phyloP scores from a whole-genome alignment of 768 basidiomycete genomes.

The Butyriboletus loyo region DNA sequence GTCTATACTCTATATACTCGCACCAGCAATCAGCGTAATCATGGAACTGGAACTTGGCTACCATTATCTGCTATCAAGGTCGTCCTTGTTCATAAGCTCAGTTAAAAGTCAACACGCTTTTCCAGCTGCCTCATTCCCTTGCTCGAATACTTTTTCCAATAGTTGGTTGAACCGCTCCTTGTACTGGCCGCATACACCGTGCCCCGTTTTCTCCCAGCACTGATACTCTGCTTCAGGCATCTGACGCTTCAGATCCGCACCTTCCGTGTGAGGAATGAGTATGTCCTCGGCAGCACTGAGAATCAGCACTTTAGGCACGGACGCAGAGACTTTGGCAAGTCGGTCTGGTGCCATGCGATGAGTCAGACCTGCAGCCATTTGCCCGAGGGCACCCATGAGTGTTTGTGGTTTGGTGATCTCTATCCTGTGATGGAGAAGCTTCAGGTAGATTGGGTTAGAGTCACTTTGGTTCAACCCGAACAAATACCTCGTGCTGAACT shows the following conservation, averaged over 20 bases:
- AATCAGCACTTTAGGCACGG: slow-evolving; percentile 63
- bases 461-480: background rate
- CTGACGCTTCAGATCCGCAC: slow-evolving; percentile 45
- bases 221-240: slow-evolving; percentile 61
- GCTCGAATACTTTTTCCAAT: slow-evolving; percentile 53
- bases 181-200: slow-evolving; percentile 55
- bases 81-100: too few relatives aligned
- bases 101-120: too few relatives aligned
- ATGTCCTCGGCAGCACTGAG: slow-evolving; percentile 69
- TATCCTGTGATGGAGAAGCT: slow-evolving; percentile 49
- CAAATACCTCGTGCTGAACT: slow-evolving; percentile 51
- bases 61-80: too few relatives aligned
- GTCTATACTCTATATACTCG: background rate
- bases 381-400: slow-evolving; percentile 62
- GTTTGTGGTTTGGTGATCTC: slow-evolving; percentile 55
- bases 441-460: background rate
- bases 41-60: too few relatives aligned
- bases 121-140: slow-evolving; percentile 35
- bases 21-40: too few relatives aligned
- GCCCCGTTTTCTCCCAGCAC: slow-evolving; percentile 62
- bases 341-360: slow-evolving; percentile 54
- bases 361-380: slow-evolving; percentile 65
- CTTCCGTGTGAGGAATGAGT: slow-evolving; percentile 52
- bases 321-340: slow-evolving; percentile 45
- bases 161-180: slow-evolving; percentile 50